Percentiles rank a stretch among this genome's conserved stretches.
Conservation (phyloP, 148 eudicot genomes). For the Cornus florida region DNA sequence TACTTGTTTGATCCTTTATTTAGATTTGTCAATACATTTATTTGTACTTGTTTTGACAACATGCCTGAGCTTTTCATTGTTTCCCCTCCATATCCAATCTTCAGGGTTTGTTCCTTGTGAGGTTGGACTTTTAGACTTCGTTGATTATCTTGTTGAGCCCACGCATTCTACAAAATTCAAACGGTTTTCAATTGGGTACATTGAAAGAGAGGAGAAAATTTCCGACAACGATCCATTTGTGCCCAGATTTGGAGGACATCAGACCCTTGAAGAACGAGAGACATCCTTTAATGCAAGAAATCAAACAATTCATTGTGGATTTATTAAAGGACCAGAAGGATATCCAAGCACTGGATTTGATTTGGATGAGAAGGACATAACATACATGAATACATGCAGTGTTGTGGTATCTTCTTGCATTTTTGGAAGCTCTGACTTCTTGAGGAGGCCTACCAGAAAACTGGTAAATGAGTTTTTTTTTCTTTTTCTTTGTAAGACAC, state of each 20-base stretch:
- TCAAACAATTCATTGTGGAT: conserved; percentile 93
- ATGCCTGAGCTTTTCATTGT: not conserved
- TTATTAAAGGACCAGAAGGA: conserved; percentile 70
- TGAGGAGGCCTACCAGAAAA: conserved; percentile 89
- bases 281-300: conserved; percentile 61
- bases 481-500: not conserved
- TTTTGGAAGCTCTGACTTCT: conserved; percentile 94
- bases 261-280: conserved; percentile 77
- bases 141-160: conserved; percentile 65
- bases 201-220: conserved; percentile 48
- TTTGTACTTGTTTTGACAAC: not conserved
- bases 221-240: conserved; percentile 30
- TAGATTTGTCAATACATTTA: not conserved
- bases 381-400: conserved; percentile 63
- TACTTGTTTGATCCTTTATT: too few relatives aligned
- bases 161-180: conserved; percentile 55
- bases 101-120: conserved; percentile 77
- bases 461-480: conserved; percentile 44
- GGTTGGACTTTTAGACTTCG: conserved; percentile 59
- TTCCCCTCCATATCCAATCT: conserved; percentile 9
- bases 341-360: conserved; percentile 72
- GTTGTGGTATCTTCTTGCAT: conserved; percentile 94
- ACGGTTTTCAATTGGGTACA: conserved; percentile 49
- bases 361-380: conserved; percentile 66
- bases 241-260: conserved; percentile 91